Evolutionary conservation across 176 grass and related monocot genomes (phyloP).

Genomic region (Zoysia pacifica): DNA sequence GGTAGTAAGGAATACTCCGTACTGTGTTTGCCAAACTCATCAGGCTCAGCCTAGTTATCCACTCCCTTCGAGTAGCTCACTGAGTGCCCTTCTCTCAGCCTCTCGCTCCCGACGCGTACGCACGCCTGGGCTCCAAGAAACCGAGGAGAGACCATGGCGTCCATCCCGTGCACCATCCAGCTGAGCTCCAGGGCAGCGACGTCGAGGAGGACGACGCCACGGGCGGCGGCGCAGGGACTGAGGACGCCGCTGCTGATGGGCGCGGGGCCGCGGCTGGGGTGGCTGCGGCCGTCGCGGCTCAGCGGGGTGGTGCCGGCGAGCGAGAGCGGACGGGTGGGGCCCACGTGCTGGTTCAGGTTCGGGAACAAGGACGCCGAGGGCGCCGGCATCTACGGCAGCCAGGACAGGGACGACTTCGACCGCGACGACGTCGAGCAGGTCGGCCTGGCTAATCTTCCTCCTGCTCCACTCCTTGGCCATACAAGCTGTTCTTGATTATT

Average conservation of each 20-base stretch:
- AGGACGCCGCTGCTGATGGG: constrained; percentile 35
- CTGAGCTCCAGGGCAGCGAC: constrained; percentile 25
- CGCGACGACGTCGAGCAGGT: constrained; percentile 96
- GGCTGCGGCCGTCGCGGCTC: constrained; percentile 42
- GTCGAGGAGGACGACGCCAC: constrained; percentile 24
- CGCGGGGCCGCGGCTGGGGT: constrained; percentile 30
- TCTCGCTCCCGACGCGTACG: constrained; percentile 37
- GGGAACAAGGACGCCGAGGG: constrained; percentile 77
- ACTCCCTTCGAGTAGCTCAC: constrained; percentile 5
- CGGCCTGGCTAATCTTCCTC: background rate
- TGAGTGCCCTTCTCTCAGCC: constrained; percentile 36
- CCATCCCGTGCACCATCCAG: constrained; percentile 20
- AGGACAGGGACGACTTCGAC: constrained; percentile 85
- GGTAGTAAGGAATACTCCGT: no score
- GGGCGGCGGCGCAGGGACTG: constrained; percentile 16
- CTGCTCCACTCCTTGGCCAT: background rate
- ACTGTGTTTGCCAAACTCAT: no score
- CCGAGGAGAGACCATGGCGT: background rate
- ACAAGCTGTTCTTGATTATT: background rate
- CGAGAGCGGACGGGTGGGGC: constrained; percentile 46
- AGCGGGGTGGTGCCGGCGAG: constrained; percentile 45
- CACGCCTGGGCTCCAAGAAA: background rate
- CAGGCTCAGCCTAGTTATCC: constrained; percentile 21
- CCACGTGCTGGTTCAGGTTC: constrained; percentile 81
- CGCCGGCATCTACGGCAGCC: constrained; percentile 83